Base-by-base conservation (phyloP, 192 early-diverging fungal species). In the Coemansia sp. region DNA sequence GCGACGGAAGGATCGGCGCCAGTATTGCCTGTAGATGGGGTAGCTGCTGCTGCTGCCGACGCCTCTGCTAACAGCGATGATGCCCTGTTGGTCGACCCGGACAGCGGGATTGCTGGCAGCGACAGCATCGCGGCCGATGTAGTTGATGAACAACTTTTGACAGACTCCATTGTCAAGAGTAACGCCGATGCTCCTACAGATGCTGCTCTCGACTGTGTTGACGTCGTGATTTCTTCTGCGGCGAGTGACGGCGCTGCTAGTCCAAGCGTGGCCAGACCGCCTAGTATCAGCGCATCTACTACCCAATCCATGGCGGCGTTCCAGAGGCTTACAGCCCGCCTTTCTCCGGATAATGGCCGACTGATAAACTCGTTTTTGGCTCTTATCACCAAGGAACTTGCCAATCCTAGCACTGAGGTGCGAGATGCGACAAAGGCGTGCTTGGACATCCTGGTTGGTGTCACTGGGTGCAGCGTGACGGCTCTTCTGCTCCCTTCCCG, bases 371-470 rank as follows among this genome's bases (percentile, higher is more conserved):
- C 78, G 59, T 80, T 85, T 18, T 57, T 85, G 52, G 67, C 76
- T 16, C 70, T 97, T 12, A 86, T 99, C 59, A 90, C 95, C 36
- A 90, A 91, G 11, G 98, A 99, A 74, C 88, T 99, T 24, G 92
- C 94, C 15, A 96, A 97, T 75, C 91, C 94, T 2, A 98, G 96
- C 74, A 85, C 79, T 49, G 84, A 90, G 15, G 97, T 99, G 11
- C 89, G 98, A 18, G 93, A 95, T 66, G 91, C 95, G 0, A 93
- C 95, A 61, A 95, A 98, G 70, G 80, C 86, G 1, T 90, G 93
- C 20, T 88, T 98, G 64, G 86, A 92, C 29, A 77, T 96, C 11
- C 84, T 99, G 41, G 93, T 93, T 1, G 89, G 92, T 22, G 77
- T 96, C 8, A 94, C 91, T 13, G 87, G 87, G 6, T 92, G 77